These are phyloP conservation scores for Diddensiella santjacobensis DNA, from an alignment of 805 yeast genomes.

Conservation along the genomic window DNA sequence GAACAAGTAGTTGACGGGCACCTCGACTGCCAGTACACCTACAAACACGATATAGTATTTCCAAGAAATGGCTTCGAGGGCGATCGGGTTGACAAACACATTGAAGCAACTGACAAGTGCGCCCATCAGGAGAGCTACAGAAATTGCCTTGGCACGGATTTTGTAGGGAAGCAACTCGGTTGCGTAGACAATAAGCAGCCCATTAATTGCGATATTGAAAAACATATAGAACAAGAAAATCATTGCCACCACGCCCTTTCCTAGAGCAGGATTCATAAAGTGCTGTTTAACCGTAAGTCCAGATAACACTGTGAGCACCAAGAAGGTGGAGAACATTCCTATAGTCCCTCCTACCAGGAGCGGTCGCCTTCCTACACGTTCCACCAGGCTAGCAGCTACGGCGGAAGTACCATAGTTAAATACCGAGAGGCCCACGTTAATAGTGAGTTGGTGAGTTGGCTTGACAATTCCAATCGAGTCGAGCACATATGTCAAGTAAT, in stretches of 20 bases:
- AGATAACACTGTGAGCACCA: conserved; percentile 44
- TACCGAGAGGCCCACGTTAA: conserved; percentile 10
- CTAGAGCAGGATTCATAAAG: conserved; percentile 25
- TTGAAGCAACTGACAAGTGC: conserved; percentile 23
- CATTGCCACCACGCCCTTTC: conserved; percentile 6
- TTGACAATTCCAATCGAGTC: conserved; percentile 49
- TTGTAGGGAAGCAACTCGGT: conserved; percentile 26
- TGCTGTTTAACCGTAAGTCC: conserved; percentile 44
- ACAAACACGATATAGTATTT: conserved; percentile 45
- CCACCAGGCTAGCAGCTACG: conserved; percentile 22
- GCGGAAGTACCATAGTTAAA: conserved; percentile 4
- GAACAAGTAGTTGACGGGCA: conserved; percentile 33
- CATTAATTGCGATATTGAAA: conserved; percentile 2
- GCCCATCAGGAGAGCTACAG: conserved; percentile 22
- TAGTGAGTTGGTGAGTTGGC: conserved; percentile 6
- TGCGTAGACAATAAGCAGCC: conserved; percentile 9
- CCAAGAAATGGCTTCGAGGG: conserved; percentile 42
- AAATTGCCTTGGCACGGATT: conserved; percentile 41
- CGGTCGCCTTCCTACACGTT: conserved; percentile 6
- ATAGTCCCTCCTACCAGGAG: conserved; percentile 1
- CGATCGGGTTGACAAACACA: conserved; percentile 37
- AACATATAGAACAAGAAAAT: conserved; percentile 55
- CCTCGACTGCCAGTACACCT: conserved; percentile 33
- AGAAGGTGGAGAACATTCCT: conserved; percentile 11
- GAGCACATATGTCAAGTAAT: conserved; percentile 49